Evolutionary conservation across 2,329 filamentous ascomycete species (phyloP).

Genomic region (Exophiala spinifera): DNA sequence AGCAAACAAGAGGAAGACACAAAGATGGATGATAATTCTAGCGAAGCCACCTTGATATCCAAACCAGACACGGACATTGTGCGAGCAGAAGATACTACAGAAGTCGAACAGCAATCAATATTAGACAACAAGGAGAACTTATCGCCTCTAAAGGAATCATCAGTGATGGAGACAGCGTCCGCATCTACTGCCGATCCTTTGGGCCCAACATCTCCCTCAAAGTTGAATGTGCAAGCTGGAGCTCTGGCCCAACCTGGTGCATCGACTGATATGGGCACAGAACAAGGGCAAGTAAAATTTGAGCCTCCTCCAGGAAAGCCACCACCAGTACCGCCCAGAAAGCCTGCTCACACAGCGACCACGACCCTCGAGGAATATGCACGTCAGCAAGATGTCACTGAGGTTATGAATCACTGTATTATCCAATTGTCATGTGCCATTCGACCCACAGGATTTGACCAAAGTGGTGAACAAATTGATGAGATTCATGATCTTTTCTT

Average conservation of each 20-base stretch:
- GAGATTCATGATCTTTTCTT: slow-evolving; percentile 66
- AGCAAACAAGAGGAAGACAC: slow-evolving; percentile 2
- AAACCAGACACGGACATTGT: slow-evolving; percentile 30
- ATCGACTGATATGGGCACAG: slow-evolving; percentile 6
- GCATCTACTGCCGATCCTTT: slow-evolving; percentile 33
- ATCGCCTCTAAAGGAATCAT: slow-evolving; percentile 25
- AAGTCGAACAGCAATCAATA: slow-evolving; percentile 25
- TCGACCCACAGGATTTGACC: slow-evolving; percentile 62
- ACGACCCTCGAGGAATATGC: slow-evolving; percentile 49
- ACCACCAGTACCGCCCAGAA: slow-evolving; percentile 58
- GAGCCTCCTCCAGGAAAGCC: slow-evolving; percentile 39
- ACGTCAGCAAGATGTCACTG: slow-evolving; percentile 90
- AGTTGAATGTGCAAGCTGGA: slow-evolving; percentile 28
- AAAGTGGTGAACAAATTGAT: slow-evolving; percentile 75
- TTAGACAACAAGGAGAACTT: slow-evolving; percentile 42
- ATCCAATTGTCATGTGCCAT: slow-evolving; percentile 90
- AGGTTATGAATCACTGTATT: slow-evolving; percentile 90
- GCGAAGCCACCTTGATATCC: slow-evolving; percentile 42
- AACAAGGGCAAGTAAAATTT: slow-evolving; percentile 23
- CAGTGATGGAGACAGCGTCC: slow-evolving; percentile 15
- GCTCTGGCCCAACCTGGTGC: slow-evolving; percentile 19
- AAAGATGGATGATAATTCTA: slow-evolving; percentile 30
- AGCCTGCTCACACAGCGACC: slow-evolving; percentile 19
- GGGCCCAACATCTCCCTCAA: slow-evolving; percentile 27
- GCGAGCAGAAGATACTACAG: slow-evolving; percentile 38